Evolutionary conservation across 2,329 filamentous ascomycete species (phyloP).

Genomic region (Incumbomyces delicatus): DNA sequence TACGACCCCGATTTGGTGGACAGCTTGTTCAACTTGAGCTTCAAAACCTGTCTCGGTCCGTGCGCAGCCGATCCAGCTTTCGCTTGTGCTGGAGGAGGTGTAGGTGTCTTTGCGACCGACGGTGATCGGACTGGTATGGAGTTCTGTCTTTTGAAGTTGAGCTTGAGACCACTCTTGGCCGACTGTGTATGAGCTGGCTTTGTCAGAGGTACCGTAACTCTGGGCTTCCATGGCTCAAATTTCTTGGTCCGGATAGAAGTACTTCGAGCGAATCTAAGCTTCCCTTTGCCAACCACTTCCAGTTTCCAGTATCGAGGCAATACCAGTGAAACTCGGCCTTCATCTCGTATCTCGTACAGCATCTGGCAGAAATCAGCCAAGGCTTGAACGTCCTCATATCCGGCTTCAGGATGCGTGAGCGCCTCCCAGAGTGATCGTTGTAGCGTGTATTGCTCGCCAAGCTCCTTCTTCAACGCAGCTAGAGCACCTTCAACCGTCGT

Average conservation of each 20-base stretch:
- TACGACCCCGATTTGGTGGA: neutral
- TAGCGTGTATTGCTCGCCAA: conserved; percentile 40
- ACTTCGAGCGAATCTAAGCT: conserved; percentile 34
- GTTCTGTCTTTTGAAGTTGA: conserved; percentile 22
- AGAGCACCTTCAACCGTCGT: conserved; percentile 51
- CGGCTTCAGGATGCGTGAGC: conserved; percentile 41
- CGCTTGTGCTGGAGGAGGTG: conserved; percentile 18
- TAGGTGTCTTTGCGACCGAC: conserved; percentile 25
- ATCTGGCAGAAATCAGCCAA: conserved; percentile 49
- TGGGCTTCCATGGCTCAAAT: conserved; percentile 23
- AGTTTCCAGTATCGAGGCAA: conserved; percentile 50
- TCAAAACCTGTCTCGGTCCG: conserved; percentile 29
- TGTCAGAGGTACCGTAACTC: conserved; percentile 13
- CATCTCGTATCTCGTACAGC: conserved; percentile 45
- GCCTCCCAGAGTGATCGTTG: conserved; percentile 48
- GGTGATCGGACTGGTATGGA: conserved; percentile 20
- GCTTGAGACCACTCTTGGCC: conserved; percentile 8
- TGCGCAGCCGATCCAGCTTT: conserved; percentile 23
- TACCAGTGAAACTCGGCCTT: conserved; percentile 40
- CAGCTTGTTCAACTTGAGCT: conserved; percentile 26
- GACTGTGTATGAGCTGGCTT: neutral
- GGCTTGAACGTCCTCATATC: conserved; percentile 45
- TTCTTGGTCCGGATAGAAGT: conserved; percentile 30
- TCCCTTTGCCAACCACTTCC: conserved; percentile 41
- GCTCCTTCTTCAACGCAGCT: conserved; percentile 44